phyloP scores from a whole-genome alignment of 2,329 filamentous ascomycete genomes.

The Apiospora arundinis region DNA sequence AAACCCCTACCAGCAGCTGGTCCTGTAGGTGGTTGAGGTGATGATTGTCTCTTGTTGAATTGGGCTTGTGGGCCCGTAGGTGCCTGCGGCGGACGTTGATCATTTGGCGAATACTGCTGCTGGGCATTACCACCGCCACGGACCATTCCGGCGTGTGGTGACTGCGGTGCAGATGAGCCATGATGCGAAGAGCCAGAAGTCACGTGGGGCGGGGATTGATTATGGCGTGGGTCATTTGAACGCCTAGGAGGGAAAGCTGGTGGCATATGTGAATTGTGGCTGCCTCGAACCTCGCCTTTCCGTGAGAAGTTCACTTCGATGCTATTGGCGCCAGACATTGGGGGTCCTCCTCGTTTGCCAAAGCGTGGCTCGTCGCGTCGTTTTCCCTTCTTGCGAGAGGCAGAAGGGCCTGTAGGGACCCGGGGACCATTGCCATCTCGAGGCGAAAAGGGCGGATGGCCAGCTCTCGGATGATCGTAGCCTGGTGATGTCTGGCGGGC shows the following conservation, averaged over 20 bases:
- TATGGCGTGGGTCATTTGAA: slow-evolving; percentile 43
- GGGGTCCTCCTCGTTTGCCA: slow-evolving; percentile 40
- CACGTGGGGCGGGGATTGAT: slow-evolving; percentile 63
- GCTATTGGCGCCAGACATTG: slow-evolving; percentile 55
- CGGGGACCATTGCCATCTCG: slow-evolving; percentile 31
- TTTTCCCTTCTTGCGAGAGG: slow-evolving; percentile 44
- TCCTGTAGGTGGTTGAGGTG: slow-evolving; percentile 63
- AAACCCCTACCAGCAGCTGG: slow-evolving; percentile 57
- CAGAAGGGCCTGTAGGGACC: slow-evolving; percentile 32
- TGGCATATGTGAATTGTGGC: slow-evolving; percentile 42
- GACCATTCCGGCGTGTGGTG: slow-evolving; percentile 60
- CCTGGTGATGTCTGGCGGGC: slow-evolving; percentile 35
- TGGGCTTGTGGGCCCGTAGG: slow-evolving; percentile 54
- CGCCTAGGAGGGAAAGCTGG: slow-evolving; percentile 46
- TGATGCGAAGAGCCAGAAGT: slow-evolving; percentile 60
- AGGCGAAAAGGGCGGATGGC: slow-evolving; percentile 38
- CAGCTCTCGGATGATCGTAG: slow-evolving; percentile 32
- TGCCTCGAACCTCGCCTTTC: slow-evolving; percentile 45
- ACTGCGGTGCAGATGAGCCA: slow-evolving; percentile 64
- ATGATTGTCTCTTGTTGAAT: slow-evolving; percentile 59
- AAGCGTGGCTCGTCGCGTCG: slow-evolving; percentile 48
- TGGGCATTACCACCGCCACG: slow-evolving; percentile 58
- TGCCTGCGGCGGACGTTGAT: slow-evolving; percentile 69
- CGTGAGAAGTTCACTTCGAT: slow-evolving; percentile 57
- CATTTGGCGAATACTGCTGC: slow-evolving; percentile 48